Evolutionary conservation across 345 rosid species (phyloP), one percentile per base, ranked within the genome.

Genomic region (Gossypium rotundifolium): DNA sequence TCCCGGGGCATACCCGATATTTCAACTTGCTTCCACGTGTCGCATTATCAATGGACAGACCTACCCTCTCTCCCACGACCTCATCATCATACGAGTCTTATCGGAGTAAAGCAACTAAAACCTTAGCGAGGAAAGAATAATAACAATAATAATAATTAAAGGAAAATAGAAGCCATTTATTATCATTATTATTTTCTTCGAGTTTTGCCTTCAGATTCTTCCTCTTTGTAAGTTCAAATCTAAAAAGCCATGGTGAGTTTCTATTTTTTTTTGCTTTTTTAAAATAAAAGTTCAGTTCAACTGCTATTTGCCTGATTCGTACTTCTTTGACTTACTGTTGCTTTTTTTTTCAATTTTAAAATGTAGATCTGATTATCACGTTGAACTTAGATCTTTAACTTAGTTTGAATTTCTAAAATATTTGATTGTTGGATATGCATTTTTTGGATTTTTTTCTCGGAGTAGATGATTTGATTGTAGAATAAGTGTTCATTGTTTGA

Each of bases 321-420:
- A 9, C 27, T 65, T 65, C 25, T 10, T 11, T n/a, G 51, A 65
- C 68, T 49, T 49, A 14, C 45, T 69, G 23, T 51, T 9, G 51
- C 22, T 11, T 49, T 8, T 14, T 9, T 13, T 10, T 48, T 4
- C 8, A n/a, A 46, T 3, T 22, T 58, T 3, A 23, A 12, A 13
- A 67, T 3, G 13, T 67, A 17, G 44, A 69, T 69, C 73, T 69
- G 45, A 27, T 52, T 17, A 2, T 29, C 25, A 27, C n/a, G 9
- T 51, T 69, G 72, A 27, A 25, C 46, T 4, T 17, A 51, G 73
- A 69, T 69, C 73, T 69, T 69, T 69, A 51, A 51, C 22, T 49
- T 3, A 16, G 16, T 69, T 17, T 48, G 5, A 9, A 27, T 1
- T 49, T 16, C 27, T 3, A 4, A 11, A 12, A 1, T 49, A 25